Percentiles rank a stretch among this genome's conserved stretches.
Evolutionary conservation across 352 stramenopile species (phyloP).

Genomic region (Pythium aquatile): DNA sequence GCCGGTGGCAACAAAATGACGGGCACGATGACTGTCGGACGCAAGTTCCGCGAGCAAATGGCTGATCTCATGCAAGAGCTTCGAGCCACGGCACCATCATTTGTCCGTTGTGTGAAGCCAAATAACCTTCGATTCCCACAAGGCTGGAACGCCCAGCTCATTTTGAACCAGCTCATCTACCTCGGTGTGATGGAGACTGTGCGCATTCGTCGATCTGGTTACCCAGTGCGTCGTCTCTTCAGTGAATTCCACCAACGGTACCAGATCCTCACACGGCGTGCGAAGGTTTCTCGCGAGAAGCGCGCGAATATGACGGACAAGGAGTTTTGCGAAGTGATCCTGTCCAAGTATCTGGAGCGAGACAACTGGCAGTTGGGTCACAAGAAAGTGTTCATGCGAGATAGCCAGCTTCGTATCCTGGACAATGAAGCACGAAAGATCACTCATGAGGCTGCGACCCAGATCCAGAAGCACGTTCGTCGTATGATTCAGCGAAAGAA

Average conservation of each 20-base stretch:
- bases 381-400: slow-evolving; percentile 88
- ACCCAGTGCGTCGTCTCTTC: slow-evolving; percentile 84
- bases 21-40: slow-evolving; percentile 86
- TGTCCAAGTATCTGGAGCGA: slow-evolving; percentile 65
- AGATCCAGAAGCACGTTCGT: slow-evolving; percentile 77
- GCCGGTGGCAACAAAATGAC: slow-evolving; percentile 85
- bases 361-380: slow-evolving; percentile 88
- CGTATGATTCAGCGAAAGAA: slow-evolving; percentile 64
- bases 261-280: slow-evolving; percentile 77
- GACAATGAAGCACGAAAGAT: slow-evolving; percentile 88
- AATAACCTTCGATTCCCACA: slow-evolving; percentile 89
- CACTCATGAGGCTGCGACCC: slow-evolving; percentile 68
- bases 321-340: slow-evolving; percentile 81
- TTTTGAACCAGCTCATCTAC: slow-evolving; percentile 89
- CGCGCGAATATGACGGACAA: slow-evolving; percentile 60
- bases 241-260: slow-evolving; percentile 88
- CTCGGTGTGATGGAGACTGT: slow-evolving; percentile 90
- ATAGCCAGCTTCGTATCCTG: slow-evolving; percentile 77
- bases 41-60: slow-evolving; percentile 91
- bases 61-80: slow-evolving; percentile 84
- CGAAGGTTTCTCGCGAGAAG: slow-evolving; percentile 54
- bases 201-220: slow-evolving; percentile 85
- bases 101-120: slow-evolving; percentile 91
- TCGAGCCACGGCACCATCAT: slow-evolving; percentile 79
- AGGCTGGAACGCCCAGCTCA: slow-evolving; percentile 85